Base-by-base conservation (phyloP, 495 filamentous ascomycete species). In the Trichocladium antarcticum region DNA sequence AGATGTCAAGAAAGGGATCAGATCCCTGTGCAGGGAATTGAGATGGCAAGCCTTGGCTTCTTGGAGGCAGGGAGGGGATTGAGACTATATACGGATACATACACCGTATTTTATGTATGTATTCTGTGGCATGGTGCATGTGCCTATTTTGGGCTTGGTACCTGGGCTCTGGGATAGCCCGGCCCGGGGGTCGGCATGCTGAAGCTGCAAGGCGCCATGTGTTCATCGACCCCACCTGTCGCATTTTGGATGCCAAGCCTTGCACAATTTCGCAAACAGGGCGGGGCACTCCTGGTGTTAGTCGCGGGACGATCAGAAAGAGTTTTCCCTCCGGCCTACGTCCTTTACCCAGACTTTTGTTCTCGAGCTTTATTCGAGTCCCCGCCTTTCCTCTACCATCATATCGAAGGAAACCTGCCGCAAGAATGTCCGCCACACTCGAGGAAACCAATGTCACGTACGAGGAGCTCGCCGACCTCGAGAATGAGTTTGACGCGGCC, bases 401-500 rank as follows among this genome's bases (percentile, higher is more conserved):
- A 37, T 42, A 36, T 24, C 32, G 38, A 46, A 40, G n/a, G 37
- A 47, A 44, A 50, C 24, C 38, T 2, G 5, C 20, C 24, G 15
- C 38, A 42, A 41, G 8, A 45, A 76, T 75, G 69, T 55, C 65
- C 32, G 68, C 68, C 24, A 53, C 67, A 34, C 32, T 67, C 36
- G 70, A 73, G 45, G 66, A 69, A 37, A 64, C 63, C 14, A 41
- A 54, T 16, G 65, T 76, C 24, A 68, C 67, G 19, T 80, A 74
- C 53, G 72, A 73, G 59, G 73, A 81, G 45, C 68, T 87, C 11
- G 69, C 72, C 17, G 74, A 76, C 29, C 67, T 87, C 39, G 83
- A 87, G 72, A 74, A 71, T 47, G 79, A 84, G 15, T 85, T 87
- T 45, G 81, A 85, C 38, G 73, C 81, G 44, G 78, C 75, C 15